Evolutionary conservation across 345 rosid species (phyloP).

Genomic region (Ceriops zippeliana): DNA sequence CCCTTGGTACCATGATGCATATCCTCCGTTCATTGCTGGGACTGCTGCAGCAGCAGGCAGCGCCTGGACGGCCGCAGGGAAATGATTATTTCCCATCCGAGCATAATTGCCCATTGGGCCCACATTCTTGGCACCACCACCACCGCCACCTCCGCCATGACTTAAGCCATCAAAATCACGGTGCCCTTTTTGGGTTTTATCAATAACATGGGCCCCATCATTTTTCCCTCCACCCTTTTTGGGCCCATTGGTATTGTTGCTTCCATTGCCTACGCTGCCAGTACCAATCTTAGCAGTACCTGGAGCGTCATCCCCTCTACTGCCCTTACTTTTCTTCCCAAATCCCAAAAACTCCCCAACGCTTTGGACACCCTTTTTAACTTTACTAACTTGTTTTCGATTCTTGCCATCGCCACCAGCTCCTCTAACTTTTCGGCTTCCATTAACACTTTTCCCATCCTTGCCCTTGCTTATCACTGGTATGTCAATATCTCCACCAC

Average conservation of each 20-base stretch:
- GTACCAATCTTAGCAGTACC: slow-evolving; percentile 13
- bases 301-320: slow-evolving; percentile 13
- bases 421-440: slow-evolving; percentile 28
- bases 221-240: slow-evolving; percentile 53
- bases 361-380: slow-evolving; percentile 37
- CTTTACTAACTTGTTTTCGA: slow-evolving; percentile 24
- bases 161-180: slow-evolving; percentile 44
- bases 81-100: slow-evolving; percentile 19
- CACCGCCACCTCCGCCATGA: slow-evolving; percentile 26
- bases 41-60: slow-evolving; percentile 31
- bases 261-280: slow-evolving; percentile 34
- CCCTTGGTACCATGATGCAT: slow-evolving; percentile 41
- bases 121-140: slow-evolving; percentile 21
- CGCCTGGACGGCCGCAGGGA: slow-evolving; percentile 63
- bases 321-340: slow-evolving; percentile 45
- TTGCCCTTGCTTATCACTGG: not conserved
- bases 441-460: not conserved
- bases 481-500: slow-evolving; percentile 17
- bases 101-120: slow-evolving; percentile 39
- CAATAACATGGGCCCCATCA: slow-evolving; percentile 38
- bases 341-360: slow-evolving; percentile 40
- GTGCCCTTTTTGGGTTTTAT: slow-evolving; percentile 38
- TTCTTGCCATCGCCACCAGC: slow-evolving; percentile 12
- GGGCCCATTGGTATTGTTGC: slow-evolving; percentile 43
- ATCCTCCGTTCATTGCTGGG: slow-evolving; percentile 39